A percentile compares a stretch with the other conserved stretches of the same genome.
Conservation (phyloP, 2,329 filamentous ascomycete genomes). For the Rutstroemia sp. region DNA sequence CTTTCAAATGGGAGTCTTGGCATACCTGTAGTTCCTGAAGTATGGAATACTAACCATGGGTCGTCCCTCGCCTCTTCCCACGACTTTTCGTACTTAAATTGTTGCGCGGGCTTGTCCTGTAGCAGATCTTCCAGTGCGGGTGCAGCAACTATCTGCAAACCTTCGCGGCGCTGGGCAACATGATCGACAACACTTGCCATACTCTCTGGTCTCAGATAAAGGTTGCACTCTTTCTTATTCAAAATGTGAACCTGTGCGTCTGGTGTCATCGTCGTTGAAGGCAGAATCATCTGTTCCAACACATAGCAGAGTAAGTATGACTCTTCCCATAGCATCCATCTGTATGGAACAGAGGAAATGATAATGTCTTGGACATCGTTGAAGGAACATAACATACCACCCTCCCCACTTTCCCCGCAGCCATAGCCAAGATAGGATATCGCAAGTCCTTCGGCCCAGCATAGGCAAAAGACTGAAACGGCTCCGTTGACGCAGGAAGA, state of each 20-base stretch:
- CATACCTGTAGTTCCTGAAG: conserved; percentile 8
- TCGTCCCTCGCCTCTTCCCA: conserved; percentile 4
- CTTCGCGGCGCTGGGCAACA: not conserved
- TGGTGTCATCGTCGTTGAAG: not conserved
- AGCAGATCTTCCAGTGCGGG: not conserved
- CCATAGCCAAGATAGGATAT: conserved; percentile 3
- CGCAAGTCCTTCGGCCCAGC: not conserved
- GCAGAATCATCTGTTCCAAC: not conserved
- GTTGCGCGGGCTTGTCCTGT: not conserved
- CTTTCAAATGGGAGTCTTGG: not conserved
- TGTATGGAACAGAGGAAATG: not conserved
- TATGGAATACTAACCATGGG: conserved; percentile 9
- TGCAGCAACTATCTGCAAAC: not conserved
- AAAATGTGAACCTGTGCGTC: not conserved
- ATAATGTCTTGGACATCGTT: not conserved
- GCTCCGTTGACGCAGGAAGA: not conserved
- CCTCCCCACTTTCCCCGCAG: not conserved
- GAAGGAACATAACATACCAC: not conserved
- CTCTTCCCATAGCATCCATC: no score
- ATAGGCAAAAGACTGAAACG: not conserved
- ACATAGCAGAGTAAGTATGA: not conserved
- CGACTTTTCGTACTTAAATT: not conserved
- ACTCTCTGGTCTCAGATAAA: not conserved
- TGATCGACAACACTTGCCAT: not conserved
- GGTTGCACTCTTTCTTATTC: not conserved